Conservation (phyloP, 1,139 yeast genomes). For the Lipomyces yarrowii region DNA sequence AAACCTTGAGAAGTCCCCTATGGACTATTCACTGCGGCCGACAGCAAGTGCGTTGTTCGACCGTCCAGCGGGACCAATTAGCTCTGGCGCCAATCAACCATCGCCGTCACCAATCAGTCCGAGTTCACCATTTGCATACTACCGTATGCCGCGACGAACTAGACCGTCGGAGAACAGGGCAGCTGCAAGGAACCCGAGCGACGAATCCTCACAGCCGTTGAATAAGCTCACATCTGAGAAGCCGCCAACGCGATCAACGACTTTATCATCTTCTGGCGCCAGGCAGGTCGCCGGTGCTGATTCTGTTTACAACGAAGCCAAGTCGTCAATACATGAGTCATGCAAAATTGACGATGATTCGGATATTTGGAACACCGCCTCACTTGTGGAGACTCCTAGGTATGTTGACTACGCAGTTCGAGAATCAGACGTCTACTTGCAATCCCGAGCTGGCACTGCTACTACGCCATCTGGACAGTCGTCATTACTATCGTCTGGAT, state of each 20-base stretch:
- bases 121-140: conserved; percentile 17
- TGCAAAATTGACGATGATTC: not conserved
- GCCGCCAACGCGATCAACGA: not conserved
- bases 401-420: conserved; percentile 43
- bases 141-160: conserved; percentile 25
- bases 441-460: conserved; percentile 10
- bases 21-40: conserved; percentile 7
- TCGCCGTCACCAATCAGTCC: conserved; percentile 27
- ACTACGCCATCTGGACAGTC: conserved; percentile 7
- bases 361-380: conserved; percentile 11
- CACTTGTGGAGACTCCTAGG: conserved; percentile 16
- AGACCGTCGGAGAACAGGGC: conserved; percentile 2
- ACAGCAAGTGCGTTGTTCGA: conserved; percentile 8
- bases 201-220: not conserved
- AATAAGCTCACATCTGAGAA: not conserved
- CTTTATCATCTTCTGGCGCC: not conserved
- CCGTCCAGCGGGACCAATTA: conserved; percentile 3
- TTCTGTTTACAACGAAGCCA: not conserved
- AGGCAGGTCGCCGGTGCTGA: not conserved
- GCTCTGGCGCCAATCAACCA: conserved; percentile 6
- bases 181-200: not conserved
- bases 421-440: conserved; percentile 43
- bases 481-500: not conserved
- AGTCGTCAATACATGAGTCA: not conserved
- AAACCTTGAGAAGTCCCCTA: conserved; percentile 19